Evolutionary conservation across 352 stramenopile species (phyloP).

Genomic region (Globisporangium parvum): DNA sequence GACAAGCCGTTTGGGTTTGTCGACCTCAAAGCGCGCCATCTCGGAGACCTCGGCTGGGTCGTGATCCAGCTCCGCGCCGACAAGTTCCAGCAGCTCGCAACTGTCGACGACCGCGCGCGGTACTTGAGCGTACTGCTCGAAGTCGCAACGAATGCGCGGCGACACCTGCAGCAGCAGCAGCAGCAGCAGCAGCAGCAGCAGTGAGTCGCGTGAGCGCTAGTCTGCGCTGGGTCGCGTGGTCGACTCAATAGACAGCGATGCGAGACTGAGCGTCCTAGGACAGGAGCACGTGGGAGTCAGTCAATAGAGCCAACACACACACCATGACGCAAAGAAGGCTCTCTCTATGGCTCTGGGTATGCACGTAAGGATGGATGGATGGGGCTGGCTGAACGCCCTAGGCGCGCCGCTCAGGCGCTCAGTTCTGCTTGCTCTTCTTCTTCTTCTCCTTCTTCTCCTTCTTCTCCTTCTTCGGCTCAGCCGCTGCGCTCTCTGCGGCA

Average conservation of each 20-base stretch:
- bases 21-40: conserved; percentile 58
- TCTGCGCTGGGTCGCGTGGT: not conserved
- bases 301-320: not conserved
- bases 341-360: too few species aligned
- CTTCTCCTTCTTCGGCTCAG: too few species aligned
- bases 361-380: too few species aligned
- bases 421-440: conserved; percentile 28
- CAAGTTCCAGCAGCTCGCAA: conserved; percentile 43
- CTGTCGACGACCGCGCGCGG: conserved; percentile 39
- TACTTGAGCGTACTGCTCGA: conserved; percentile 69
- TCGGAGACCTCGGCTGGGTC: conserved; percentile 59
- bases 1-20: conserved; percentile 45
- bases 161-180: conserved; percentile 3
- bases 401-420: not conserved
- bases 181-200: not conserved
- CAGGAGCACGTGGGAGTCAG: too few species aligned
- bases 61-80: conserved; percentile 58
- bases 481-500: too few species aligned
- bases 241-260: not conserved
- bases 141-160: conserved; percentile 36
- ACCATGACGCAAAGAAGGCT: not conserved
- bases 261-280: not conserved
- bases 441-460: conserved; percentile 29
- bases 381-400: not conserved
- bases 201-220: not conserved